phyloP scores from a whole-genome alignment of 2,329 filamentous ascomycete species.

The Albifimbria verrucaria region DNA sequence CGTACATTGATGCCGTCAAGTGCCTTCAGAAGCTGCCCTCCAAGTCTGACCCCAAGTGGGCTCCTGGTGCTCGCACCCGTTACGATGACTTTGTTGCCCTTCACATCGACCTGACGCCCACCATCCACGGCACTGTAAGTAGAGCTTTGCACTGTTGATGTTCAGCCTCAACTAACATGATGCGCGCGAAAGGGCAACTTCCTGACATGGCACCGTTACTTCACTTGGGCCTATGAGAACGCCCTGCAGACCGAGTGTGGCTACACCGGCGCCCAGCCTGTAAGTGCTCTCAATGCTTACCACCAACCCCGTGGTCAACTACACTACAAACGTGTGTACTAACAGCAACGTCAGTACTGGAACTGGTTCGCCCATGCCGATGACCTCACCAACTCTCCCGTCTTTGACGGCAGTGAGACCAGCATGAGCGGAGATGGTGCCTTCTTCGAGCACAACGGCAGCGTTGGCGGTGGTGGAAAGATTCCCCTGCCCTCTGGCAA shows the following conservation, averaged over 20 bases:
- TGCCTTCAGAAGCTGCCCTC: constrained; percentile 19
- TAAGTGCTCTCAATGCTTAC: neutral
- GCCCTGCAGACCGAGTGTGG: constrained; percentile 38
- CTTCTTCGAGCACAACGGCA: constrained; percentile 14
- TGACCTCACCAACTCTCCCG: constrained; percentile 43
- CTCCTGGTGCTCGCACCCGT: constrained; percentile 22
- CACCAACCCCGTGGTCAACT: neutral
- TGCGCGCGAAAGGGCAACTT: constrained; percentile 17
- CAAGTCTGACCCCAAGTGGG: constrained; percentile 15
- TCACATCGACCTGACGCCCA: constrained; percentile 24
- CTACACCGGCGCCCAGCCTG: constrained; percentile 32
- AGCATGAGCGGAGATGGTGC: constrained; percentile 47
- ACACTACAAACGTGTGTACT: neutral
- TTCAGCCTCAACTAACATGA: neutral
- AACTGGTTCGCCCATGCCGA: constrained; percentile 47
- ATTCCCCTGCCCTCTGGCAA: constrained; percentile 41
- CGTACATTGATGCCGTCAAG: constrained; percentile 21
- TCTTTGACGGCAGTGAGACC: constrained; percentile 53
- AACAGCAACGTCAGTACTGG: constrained; percentile 36
- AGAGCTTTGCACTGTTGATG: neutral
- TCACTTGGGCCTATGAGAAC: constrained; percentile 33
- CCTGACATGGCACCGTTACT: constrained; percentile 42
- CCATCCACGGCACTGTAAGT: constrained; percentile 20
- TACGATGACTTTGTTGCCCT: constrained; percentile 30
- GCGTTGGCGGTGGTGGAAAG: constrained; percentile 12